Evolutionary conservation across 1,284 basidiomycete species (phyloP).

Genomic region (Malassezia furfur): DNA sequence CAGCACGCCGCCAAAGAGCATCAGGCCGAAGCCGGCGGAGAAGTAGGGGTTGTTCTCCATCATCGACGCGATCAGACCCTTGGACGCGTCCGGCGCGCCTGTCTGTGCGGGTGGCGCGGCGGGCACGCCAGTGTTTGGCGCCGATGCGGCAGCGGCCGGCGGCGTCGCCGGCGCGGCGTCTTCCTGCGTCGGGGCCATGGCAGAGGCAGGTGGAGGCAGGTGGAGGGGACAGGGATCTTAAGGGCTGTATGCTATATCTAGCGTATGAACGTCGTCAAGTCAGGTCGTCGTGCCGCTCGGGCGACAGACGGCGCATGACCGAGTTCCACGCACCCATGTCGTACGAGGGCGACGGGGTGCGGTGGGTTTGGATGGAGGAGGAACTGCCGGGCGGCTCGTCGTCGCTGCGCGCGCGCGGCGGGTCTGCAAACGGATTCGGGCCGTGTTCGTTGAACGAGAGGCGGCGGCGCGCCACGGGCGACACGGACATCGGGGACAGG

Average conservation of each 20-base stretch:
- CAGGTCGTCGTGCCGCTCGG: slow-evolving; percentile 1
- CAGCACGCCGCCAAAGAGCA: slow-evolving; percentile 41
- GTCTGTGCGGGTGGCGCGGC: not conserved
- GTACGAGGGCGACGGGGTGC: slow-evolving; percentile 1
- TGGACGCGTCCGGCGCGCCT: not conserved
- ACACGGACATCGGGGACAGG: slow-evolving; percentile 1
- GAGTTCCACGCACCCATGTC: slow-evolving; percentile 14
- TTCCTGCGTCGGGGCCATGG: no score
- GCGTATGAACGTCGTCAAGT: not conserved
- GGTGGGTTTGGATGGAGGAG: not conserved
- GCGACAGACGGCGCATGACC: slow-evolving; percentile 14
- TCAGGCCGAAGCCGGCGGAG: slow-evolving; percentile 41
- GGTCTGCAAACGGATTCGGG: not conserved
- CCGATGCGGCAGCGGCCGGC: not conserved
- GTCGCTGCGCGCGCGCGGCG: not conserved
- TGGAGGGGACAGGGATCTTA: no score
- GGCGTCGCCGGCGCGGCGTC: not conserved
- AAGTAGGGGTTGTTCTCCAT: slow-evolving; percentile 39
- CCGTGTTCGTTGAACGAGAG: slow-evolving; percentile 5
- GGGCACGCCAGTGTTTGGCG: not conserved
- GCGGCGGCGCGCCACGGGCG: not conserved
- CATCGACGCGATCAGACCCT: not conserved
- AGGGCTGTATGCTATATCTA: no score
- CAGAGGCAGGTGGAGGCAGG: no score
- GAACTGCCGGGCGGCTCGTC: not conserved